Evolutionary conservation across 73 alveolate genomes (phyloP), one percentile per base, ranked within the genome.

Genomic region (Breviolum minutum): DNA sequence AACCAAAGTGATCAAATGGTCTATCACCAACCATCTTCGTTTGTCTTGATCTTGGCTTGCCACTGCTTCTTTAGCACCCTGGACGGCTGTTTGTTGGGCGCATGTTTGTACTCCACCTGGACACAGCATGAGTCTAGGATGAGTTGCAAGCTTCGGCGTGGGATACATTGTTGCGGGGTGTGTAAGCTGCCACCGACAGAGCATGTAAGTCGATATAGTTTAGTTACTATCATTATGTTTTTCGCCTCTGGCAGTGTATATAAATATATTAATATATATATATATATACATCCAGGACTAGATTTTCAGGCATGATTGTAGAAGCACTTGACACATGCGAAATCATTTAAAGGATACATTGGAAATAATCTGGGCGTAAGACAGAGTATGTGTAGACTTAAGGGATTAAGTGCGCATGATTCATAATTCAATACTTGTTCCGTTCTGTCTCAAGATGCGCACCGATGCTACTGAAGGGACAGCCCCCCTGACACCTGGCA

Each of bases 101-200:
- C 98, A 27, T 92, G 91, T 24, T 90, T n/a, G 90, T 92, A 92
- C 80, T 92, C 98, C 91, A 92, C 98, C 98, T 92, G 97, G 87
- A 88, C n/a, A 5, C 32, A 13, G 54, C 54, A 40, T 40, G 54
- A 40, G 54, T 40, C 54, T 40, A 40, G 24, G 40, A 13, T 32
- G 86, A 26, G 30, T 20, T 20, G 48, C 32, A n/a, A 19, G 54
- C 79, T 69, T 69, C 79, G 12, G 83, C 14, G 27, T 17, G 83
- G 83, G 9, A 26, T 73, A 26, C 19, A 26, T 16, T 29, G 40
- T 26, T 29, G 83, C 24, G 7, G 27, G 83, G 40, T 26, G 19
- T 77, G 17, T 16, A 22, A 77, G 32, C 87, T 1, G 87, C 87
- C 0, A 27, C 48, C 64, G 14, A n/a, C 27, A 26, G 24, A 26